phyloP scores from a whole-genome alignment of 345 rosid genomes.

The Hypericum perforatum region DNA sequence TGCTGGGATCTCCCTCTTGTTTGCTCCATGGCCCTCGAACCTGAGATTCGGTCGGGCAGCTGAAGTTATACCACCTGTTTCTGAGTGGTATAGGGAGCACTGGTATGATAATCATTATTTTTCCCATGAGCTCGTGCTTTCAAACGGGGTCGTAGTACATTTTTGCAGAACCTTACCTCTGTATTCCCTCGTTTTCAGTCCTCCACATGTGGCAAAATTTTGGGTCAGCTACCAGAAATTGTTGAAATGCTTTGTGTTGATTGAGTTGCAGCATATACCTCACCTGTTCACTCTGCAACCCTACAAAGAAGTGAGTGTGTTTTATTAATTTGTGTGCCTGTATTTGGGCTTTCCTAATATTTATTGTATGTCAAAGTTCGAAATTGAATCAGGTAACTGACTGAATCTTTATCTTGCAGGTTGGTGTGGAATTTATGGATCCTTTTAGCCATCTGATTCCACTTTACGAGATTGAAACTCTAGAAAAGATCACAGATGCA shows the following conservation, averaged over 20 bases:
- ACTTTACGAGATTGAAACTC: slow-evolving; percentile 96
- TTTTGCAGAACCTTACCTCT: slow-evolving; percentile 42
- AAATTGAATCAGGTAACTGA: slow-evolving; percentile 1
- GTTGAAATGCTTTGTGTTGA: slow-evolving; percentile 89
- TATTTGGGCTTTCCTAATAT: background rate
- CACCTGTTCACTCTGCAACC: slow-evolving; percentile 98
- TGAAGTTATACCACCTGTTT: slow-evolving; percentile 94
- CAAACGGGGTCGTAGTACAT: slow-evolving; percentile 27
- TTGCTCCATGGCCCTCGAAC: slow-evolving; percentile 95
- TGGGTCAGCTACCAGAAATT: slow-evolving; percentile 97
- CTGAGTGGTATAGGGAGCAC: slow-evolving; percentile 99
- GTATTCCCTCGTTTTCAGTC: slow-evolving; percentile 38
- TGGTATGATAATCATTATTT: slow-evolving; percentile 36
- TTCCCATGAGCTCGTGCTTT: background rate
- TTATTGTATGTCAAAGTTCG: background rate
- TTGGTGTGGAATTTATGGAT: slow-evolving; percentile 99
- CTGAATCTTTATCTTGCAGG: slow-evolving; percentile 35
- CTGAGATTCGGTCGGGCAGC: slow-evolving; percentile 93
- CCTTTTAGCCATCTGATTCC: slow-evolving; percentile 94
- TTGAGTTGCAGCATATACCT: slow-evolving; percentile 96
- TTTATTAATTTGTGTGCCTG: background rate
- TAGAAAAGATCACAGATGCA: slow-evolving; percentile 96
- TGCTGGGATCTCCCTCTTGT: slow-evolving; percentile 84
- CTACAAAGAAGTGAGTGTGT: slow-evolving; percentile 76
- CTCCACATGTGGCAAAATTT: slow-evolving; percentile 92